These are phyloP conservation scores for Thymus quinquecostatus DNA, from an alignment of 257 asterid genomes.

Conservation along the genomic window DNA sequence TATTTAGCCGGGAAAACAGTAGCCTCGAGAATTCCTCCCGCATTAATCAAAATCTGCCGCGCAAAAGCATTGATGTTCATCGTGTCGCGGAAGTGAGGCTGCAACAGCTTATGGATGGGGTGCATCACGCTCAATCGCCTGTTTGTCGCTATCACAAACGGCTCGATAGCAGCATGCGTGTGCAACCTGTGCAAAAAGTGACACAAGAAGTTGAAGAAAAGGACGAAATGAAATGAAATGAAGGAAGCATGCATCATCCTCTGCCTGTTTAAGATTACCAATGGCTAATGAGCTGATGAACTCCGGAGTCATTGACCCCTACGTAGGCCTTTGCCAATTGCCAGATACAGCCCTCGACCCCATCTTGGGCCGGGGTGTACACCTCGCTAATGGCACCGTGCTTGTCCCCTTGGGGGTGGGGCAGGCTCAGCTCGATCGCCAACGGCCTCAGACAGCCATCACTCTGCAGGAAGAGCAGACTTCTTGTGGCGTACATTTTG, in stretches of 20 bases:
- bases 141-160: slow-evolving; percentile 67
- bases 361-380: slow-evolving; percentile 47
- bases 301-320: slow-evolving; percentile 58
- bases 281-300: slow-evolving; percentile 54
- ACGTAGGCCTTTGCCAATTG: slow-evolving; percentile 61
- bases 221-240: slow-evolving; percentile 4
- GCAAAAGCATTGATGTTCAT: slow-evolving; percentile 72
- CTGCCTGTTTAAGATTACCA: too few relatives aligned
- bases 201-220: not conserved
- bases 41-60: slow-evolving; percentile 56
- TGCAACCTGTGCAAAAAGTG: slow-evolving; percentile 34
- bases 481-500: slow-evolving; percentile 55
- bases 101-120: slow-evolving; percentile 61
- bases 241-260: slow-evolving; percentile 12
- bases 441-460: slow-evolving; percentile 54
- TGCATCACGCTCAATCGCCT: slow-evolving; percentile 65
- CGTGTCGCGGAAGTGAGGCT: slow-evolving; percentile 73
- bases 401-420: slow-evolving; percentile 51
- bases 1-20: slow-evolving; percentile 56
- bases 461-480: slow-evolving; percentile 48
- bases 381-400: slow-evolving; percentile 50
- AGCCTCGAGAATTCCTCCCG: slow-evolving; percentile 59
- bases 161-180: slow-evolving; percentile 69
- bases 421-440: slow-evolving; percentile 58
- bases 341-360: slow-evolving; percentile 48